Conservation (phyloP, 495 filamentous ascomycete species). For the Neurospora africana region DNA sequence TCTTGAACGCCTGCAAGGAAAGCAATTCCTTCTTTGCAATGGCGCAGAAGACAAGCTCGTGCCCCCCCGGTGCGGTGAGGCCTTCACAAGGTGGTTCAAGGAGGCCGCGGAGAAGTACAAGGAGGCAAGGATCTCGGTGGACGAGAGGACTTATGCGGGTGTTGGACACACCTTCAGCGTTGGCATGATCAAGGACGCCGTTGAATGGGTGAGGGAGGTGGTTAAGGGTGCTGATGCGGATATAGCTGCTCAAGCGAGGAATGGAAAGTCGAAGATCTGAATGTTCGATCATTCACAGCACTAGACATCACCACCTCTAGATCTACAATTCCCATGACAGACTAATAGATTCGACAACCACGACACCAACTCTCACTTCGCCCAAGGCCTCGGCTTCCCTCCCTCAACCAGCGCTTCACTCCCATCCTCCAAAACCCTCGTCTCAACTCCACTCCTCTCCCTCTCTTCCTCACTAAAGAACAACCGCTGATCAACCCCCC, state of each 20-base stretch:
- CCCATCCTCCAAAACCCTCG: conserved; percentile 13
- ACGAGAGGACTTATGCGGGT: conserved; percentile 62
- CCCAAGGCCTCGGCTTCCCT: conserved; percentile 22
- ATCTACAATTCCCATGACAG: not conserved
- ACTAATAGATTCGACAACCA: not conserved
- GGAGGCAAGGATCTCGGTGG: conserved; percentile 49
- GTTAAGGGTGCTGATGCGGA: conserved; percentile 20
- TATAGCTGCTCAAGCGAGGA: not conserved
- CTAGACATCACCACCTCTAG: not conserved
- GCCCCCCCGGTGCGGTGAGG: conserved; percentile 57
- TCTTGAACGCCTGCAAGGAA: conserved; percentile 48
- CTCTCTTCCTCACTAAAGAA: conserved; percentile 29
- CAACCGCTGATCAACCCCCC: conserved; percentile 28
- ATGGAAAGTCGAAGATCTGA: conserved; percentile 15
- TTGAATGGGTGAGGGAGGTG: conserved; percentile 51
- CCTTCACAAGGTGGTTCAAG: conserved; percentile 64
- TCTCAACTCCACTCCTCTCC: conserved; percentile 23
- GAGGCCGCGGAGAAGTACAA: conserved; percentile 48
- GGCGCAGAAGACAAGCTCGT: conserved; percentile 77
- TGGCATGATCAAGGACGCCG: conserved; percentile 63
- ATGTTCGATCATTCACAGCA: too few relatives aligned
- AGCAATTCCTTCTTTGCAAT: conserved; percentile 66
- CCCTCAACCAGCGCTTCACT: conserved; percentile 26
- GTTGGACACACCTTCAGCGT: conserved; percentile 63
- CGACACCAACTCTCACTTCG: not conserved